Conservation (phyloP, 1,284 basidiomycete species). For the Austroboletus novae-zelandiae region DNA sequence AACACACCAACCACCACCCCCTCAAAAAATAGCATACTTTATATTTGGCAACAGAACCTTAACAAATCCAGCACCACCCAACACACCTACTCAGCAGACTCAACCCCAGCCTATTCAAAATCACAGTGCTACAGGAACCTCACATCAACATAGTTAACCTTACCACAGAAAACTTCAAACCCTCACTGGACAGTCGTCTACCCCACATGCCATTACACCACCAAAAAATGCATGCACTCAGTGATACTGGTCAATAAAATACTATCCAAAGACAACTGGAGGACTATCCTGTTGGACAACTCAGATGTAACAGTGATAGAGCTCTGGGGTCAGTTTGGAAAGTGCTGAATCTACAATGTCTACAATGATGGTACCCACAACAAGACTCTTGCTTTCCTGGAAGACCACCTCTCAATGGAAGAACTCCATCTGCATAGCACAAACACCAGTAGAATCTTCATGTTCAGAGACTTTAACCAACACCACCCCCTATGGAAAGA, state of each 20-base stretch:
- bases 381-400: no score
- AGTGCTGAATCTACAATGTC: not conserved
- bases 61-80: no score
- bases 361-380: slow-evolving; percentile 1
- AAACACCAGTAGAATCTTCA: slow-evolving; percentile 27
- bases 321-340: not conserved
- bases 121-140: not conserved
- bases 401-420: not conserved
- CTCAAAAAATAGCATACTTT: no score
- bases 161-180: not conserved
- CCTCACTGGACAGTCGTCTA: not conserved
- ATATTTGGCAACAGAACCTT: no score
- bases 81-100: not conserved
- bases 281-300: not conserved
- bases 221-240: no score
- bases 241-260: slow-evolving; percentile 21
- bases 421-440: no score
- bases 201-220: not conserved
- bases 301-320: not conserved
- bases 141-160: not conserved
- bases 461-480: slow-evolving; percentile 7
- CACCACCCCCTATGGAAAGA: slow-evolving; percentile 50
- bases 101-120: no score
- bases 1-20: no score
- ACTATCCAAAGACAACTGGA: slow-evolving; percentile 7